Evolutionary conservation across 306 rosid species (phyloP), one percentile per base, ranked within the genome.

Genomic region (Cucurbita moschata): DNA sequence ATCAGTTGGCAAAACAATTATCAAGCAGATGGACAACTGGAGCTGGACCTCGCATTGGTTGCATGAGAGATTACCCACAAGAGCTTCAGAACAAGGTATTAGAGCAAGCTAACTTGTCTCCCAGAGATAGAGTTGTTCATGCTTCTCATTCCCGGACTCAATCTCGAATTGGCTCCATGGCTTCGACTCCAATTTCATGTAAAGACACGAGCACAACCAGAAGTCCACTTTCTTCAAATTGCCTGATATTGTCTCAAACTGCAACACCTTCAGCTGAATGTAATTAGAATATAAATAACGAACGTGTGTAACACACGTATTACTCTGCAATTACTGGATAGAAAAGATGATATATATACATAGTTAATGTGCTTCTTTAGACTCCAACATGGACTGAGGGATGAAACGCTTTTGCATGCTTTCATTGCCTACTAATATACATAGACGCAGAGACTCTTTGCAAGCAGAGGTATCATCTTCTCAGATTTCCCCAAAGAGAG

Each of bases 1-100:
- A 86, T 74, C 96, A 92, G 79, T 75, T 89, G 83, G 96, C 88
- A 10, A 11, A 80, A 57, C 96, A 88, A 4, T 79, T 90, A 43
- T 61, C 82, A 19, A 83, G 86, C 19, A 86, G 67, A 79, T 92
- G 96, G 98, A 79, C 96, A 73, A 92, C 92, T 7, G 98, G 92
- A 39, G 96, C 86, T 6, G 96, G 92, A 18, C 96, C 96, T 4
- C 77, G 98, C 23, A 90, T 92, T 49, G 96, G 92, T 67, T 92
- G 96, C 81, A 88, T 92, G 98, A 85, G 98, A 79, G 98, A 92
- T 75, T 92, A 88, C 75, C 96, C 96, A 40, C 63, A 81, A 2
- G 91, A 92, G 85, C 96, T 92, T 79, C 96, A 83, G 66, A 75
- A 42, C 77, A 71, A 46, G 18, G 92, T 88, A 67, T 76, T 90